phyloP scores from a whole-genome alignment of 371 early-diverging fungal species.

The Cokeromyces recurvatus region DNA sequence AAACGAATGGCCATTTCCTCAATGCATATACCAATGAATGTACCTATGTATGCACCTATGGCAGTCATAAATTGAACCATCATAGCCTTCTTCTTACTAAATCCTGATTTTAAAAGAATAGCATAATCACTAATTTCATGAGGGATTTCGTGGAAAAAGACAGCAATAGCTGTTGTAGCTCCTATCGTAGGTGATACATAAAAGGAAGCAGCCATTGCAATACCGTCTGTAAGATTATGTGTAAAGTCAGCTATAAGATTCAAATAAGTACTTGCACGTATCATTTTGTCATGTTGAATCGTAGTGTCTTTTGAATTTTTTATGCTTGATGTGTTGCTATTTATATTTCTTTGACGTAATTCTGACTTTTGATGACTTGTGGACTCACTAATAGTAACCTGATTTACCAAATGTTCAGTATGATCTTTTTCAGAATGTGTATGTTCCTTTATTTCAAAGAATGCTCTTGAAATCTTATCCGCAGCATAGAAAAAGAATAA shows the following conservation, averaged over 20 bases:
- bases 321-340: no score
- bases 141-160: slow-evolving; percentile 91
- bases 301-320: neutral
- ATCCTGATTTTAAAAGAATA: slow-evolving; percentile 81
- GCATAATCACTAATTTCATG: slow-evolving; percentile 93
- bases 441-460: slow-evolving; percentile 59
- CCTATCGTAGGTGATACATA: slow-evolving; percentile 84
- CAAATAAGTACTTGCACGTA: slow-evolving; percentile 70
- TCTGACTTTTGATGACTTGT: no score
- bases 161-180: slow-evolving; percentile 82
- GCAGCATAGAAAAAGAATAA: slow-evolving; percentile 70
- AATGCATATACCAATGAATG: slow-evolving; percentile 74
- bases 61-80: slow-evolving; percentile 81
- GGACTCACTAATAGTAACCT: neutral
- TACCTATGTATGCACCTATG: slow-evolving; percentile 77
- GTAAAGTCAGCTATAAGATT: slow-evolving; percentile 85
- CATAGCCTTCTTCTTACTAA: slow-evolving; percentile 69
- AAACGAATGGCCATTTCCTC: slow-evolving; percentile 51
- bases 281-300: neutral
- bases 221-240: slow-evolving; percentile 89
- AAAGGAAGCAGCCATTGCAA: slow-evolving; percentile 87
- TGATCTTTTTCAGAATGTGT: slow-evolving; percentile 28
- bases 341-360: no score
- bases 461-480: slow-evolving; percentile 75
- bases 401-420: slow-evolving; percentile 1